These are phyloP conservation scores for Aphanomyces astaci DNA, from an alignment of 352 stramenopile species.

Conservation along the genomic window DNA sequence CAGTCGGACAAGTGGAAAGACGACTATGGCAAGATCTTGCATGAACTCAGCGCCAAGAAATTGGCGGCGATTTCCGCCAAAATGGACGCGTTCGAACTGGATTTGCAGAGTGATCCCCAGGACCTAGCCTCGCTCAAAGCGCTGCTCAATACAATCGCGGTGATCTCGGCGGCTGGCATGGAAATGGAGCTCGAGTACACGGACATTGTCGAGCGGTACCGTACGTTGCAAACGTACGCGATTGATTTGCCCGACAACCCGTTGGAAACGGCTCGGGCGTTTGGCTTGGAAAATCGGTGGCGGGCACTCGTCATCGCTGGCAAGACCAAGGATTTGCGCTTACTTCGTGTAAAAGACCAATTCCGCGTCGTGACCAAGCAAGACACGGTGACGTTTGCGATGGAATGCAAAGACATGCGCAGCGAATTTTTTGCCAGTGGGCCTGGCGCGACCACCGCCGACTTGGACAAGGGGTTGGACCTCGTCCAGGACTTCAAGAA, in stretches of 20 bases:
- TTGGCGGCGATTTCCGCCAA: conserved; percentile 59
- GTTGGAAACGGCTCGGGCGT: conserved; percentile 54
- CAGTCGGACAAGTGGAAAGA: conserved; percentile 92
- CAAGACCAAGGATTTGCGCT: conserved; percentile 89
- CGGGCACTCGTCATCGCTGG: conserved; percentile 63
- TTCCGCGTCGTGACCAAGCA: conserved; percentile 92
- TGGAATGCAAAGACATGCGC: conserved; percentile 80
- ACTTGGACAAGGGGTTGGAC: conserved; percentile 86
- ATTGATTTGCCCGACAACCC: conserved; percentile 62
- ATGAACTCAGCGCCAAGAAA: conserved; percentile 80
- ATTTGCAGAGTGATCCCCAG: conserved; percentile 68
- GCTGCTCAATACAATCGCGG: conserved; percentile 87
- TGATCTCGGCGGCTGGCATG: conserved; percentile 83
- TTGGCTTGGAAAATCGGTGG: conserved; percentile 81
- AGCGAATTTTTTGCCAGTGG: conserved; percentile 80
- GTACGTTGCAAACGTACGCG: conserved; percentile 72
- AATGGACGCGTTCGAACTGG: conserved; percentile 68
- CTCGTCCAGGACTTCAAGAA: conserved; percentile 82
- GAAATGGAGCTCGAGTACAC: conserved; percentile 91
- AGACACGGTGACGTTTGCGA: conserved; percentile 81
- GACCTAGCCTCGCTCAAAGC: conserved; percentile 93
- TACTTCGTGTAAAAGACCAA: conserved; percentile 91
- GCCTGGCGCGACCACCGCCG: conserved; percentile 67
- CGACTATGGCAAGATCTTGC: conserved; percentile 89
- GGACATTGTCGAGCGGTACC: conserved; percentile 90